phyloP scores from a whole-genome alignment of 805 yeast species.

The Candida jianshihensis region DNA sequence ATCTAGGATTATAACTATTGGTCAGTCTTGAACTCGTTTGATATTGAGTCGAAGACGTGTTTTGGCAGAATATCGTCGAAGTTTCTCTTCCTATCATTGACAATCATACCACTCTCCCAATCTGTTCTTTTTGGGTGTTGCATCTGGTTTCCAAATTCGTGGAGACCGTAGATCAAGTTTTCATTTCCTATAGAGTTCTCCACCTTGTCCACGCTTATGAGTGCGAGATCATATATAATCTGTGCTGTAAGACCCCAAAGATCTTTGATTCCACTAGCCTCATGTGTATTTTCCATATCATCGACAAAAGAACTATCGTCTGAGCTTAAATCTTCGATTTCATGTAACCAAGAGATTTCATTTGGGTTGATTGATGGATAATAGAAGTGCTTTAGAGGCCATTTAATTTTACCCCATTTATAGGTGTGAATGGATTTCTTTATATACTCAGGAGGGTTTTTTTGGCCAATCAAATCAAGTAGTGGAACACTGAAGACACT shows the following conservation, averaged over 20 bases:
- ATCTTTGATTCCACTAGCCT: slow-evolving; percentile 47
- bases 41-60: slow-evolving; percentile 15
- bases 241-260: slow-evolving; percentile 84
- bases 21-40: slow-evolving; percentile 16
- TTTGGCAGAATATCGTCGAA: slow-evolving; percentile 29
- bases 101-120: slow-evolving; percentile 50
- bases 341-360: slow-evolving; percentile 60
- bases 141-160: slow-evolving; percentile 52
- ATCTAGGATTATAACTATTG: background rate
- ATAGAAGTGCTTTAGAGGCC: slow-evolving; percentile 56
- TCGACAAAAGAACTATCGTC: slow-evolving; percentile 35
- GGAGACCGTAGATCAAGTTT: slow-evolving; percentile 51
- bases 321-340: slow-evolving; percentile 51
- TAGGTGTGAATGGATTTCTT: slow-evolving; percentile 27
- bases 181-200: slow-evolving; percentile 49
- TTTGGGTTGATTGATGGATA: slow-evolving; percentile 47
- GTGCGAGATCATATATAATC: slow-evolving; percentile 65
- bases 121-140: slow-evolving; percentile 36
- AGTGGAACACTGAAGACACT: slow-evolving; percentile 67
- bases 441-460: slow-evolving; percentile 25
- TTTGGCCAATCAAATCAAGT: slow-evolving; percentile 40
- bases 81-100: slow-evolving; percentile 20
- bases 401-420: slow-evolving; percentile 68
- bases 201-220: slow-evolving; percentile 35
- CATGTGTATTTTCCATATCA: slow-evolving; percentile 21